Percentiles rank a stretch among this genome's conserved stretches.
Evolutionary conservation across 352 stramenopile genomes (phyloP).

Genomic region (Phytophthora pluvialis): DNA sequence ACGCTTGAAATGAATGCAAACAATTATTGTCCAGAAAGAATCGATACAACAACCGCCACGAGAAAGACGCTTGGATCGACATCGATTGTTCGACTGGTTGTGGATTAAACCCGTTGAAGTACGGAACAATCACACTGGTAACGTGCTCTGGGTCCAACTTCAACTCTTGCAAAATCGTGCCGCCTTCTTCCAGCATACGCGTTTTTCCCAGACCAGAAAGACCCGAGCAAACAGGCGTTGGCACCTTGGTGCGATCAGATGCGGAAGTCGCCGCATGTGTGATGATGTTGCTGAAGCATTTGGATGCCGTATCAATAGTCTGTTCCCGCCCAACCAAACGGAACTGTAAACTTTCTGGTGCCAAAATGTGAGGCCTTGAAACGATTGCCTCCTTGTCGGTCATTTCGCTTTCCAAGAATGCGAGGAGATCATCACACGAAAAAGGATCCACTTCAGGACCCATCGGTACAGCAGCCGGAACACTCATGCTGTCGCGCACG

Average conservation of each 20-base stretch:
- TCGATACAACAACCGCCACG: slow-evolving; percentile 26
- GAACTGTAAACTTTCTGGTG: slow-evolving; percentile 18
- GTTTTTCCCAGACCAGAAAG: background rate
- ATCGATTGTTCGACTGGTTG: slow-evolving; percentile 36
- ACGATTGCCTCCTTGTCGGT: slow-evolving; percentile 6
- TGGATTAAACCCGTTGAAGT: slow-evolving; percentile 16
- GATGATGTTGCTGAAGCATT: slow-evolving; percentile 20
- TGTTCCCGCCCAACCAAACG: slow-evolving; percentile 19
- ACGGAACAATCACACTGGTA: slow-evolving; percentile 35
- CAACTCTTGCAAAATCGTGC: slow-evolving; percentile 27
- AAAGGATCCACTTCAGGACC: slow-evolving; percentile 28
- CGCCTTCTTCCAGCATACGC: background rate
- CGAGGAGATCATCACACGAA: slow-evolving; percentile 29
- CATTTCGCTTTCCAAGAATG: slow-evolving; percentile 30
- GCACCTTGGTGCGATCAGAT: background rate
- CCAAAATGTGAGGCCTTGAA: slow-evolving; percentile 12
- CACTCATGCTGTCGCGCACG: background rate
- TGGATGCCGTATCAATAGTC: slow-evolving; percentile 4
- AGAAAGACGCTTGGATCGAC: slow-evolving; percentile 42
- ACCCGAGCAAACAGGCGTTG: background rate
- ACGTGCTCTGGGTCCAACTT: slow-evolving; percentile 29
- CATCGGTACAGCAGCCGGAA: background rate
- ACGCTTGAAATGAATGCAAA: slow-evolving; percentile 8
- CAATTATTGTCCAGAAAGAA: slow-evolving; percentile 42
- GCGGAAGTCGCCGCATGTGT: background rate